Evolutionary conservation across 2,329 filamentous ascomycete genomes (phyloP).

Genomic region (Fusarium sp.): DNA sequence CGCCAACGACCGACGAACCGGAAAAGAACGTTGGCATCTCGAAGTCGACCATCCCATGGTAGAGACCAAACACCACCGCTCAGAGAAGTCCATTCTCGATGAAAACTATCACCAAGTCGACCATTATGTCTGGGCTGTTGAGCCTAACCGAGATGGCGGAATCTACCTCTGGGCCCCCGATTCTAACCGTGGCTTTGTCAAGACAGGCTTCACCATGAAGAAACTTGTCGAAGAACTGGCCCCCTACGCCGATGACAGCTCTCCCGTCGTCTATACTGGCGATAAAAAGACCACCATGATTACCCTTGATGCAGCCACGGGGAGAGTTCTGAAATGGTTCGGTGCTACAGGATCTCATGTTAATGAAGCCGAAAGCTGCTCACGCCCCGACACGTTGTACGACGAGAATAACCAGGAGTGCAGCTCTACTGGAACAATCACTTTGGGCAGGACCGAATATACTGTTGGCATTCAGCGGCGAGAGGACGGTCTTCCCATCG

Average conservation of each 20-base stretch:
- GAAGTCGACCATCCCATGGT: constrained; percentile 89
- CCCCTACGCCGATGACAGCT: constrained; percentile 79
- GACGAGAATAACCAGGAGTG: constrained; percentile 80
- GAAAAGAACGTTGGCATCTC: constrained; percentile 86
- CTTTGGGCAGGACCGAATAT: constrained; percentile 89
- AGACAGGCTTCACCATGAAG: constrained; percentile 82
- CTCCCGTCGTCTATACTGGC: constrained; percentile 87
- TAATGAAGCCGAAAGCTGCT: constrained; percentile 80
- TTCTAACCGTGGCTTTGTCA: constrained; percentile 68
- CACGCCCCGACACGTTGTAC: constrained; percentile 73
- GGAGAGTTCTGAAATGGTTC: constrained; percentile 85
- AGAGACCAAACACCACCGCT: constrained; percentile 84
- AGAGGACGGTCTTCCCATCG: constrained; percentile 80
- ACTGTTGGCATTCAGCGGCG: constrained; percentile 85
- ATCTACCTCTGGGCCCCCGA: constrained; percentile 87
- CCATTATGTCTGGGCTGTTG: constrained; percentile 94
- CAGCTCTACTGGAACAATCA: constrained; percentile 81
- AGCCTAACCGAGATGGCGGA: constrained; percentile 87
- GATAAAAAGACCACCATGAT: constrained; percentile 92
- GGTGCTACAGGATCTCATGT: constrained; percentile 77
- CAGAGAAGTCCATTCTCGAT: constrained; percentile 72
- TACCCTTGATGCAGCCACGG: constrained; percentile 87
- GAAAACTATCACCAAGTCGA: constrained; percentile 75
- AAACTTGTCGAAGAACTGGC: constrained; percentile 85
- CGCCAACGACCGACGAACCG: constrained; percentile 88